Evolutionary conservation across 345 rosid genomes (phyloP), one percentile per base, ranked within the genome.

Genomic region (Kernera saxatilis): DNA sequence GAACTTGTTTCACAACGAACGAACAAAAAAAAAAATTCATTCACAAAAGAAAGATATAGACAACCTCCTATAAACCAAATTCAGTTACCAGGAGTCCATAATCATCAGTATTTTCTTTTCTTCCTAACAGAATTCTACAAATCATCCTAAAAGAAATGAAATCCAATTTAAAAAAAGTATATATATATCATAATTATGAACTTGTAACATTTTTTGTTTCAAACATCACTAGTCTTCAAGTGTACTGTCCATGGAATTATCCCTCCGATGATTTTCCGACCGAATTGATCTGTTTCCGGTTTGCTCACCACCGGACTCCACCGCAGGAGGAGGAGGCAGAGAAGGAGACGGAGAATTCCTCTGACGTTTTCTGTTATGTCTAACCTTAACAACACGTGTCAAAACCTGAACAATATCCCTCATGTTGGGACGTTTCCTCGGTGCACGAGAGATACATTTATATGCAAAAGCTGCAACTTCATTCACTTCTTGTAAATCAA

Each of bases 331-430:
- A 70, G 13, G 65, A 5, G 19, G 32, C 2, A 55, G 75, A 26
- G 84, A 74, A 40, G 79, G 54, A 19, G 64, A 61, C 5, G 32
- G 67, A 15, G 86, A 81, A 32, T 78, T 81, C 79, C 70, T 80
- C 69, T 80, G 94, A 69, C 86, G 92, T 73, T 76, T 86, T 74
- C 74, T 89, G 23, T 14, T 64, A 76, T 85, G 91, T 67, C 95
- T 86, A 39, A 73, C 9, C 71, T 91, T 91, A 36, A 89, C 74
- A 53, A 94, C 79, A 79, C 89, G 81, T 2, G 92, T 66, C 62
- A 94, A 85, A 35, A 86, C 93, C 79, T 87, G 98, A 45, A 94
- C 99, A 23, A 87, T 85, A 80, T 94, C 99, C 66, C 99, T 85
- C 97, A 92, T 90, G 61, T 88, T 84, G 29, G 98, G 97, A 13